phyloP scores from a whole-genome alignment of 208 protist genomes.

The Borovskyia barvae region DNA sequence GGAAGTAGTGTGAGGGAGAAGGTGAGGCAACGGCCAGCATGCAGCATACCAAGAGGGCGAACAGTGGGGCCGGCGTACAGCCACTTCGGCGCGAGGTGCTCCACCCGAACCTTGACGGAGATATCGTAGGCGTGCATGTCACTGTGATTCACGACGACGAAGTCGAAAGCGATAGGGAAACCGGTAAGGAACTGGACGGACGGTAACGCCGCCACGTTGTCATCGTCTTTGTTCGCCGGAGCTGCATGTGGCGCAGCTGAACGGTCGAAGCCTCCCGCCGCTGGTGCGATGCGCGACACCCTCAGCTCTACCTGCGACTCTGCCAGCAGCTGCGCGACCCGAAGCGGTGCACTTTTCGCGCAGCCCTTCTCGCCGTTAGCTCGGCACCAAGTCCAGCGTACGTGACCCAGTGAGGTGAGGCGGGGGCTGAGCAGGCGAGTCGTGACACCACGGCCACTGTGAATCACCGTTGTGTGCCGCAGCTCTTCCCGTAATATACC shows the following conservation, averaged over 20 bases:
- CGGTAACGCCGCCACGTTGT: not conserved
- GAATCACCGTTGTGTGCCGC: conserved; percentile 26
- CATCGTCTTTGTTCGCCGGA: not conserved
- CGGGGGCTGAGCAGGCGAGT: conserved; percentile 9
- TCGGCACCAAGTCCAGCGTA: conserved; percentile 53
- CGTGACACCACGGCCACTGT: conserved; percentile 14
- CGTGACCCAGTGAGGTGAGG: conserved; percentile 41
- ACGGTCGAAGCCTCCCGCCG: not conserved
- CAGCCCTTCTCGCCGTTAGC: conserved; percentile 53
- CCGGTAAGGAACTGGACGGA: conserved; percentile 8
- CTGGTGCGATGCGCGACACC: not conserved
- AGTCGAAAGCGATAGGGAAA: conserved; percentile 30
- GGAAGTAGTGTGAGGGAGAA: conserved; percentile 61
- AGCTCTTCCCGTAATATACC: conserved; percentile 28
- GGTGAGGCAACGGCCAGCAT: conserved; percentile 15
- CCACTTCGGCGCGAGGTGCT: conserved; percentile 52
- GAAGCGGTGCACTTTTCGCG: conserved; percentile 31
- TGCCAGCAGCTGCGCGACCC: conserved; percentile 19
- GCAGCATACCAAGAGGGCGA: conserved; percentile 33
- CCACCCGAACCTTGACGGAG: conserved; percentile 61
- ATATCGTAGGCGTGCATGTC: conserved; percentile 31
- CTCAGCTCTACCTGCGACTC: conserved; percentile 36
- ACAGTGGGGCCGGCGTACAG: conserved; percentile 66
- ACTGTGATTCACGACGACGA: conserved; percentile 35
- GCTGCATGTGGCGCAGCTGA: not conserved